phyloP scores from a whole-genome alignment of 371 early-diverging fungal genomes.

The Encephalitozoon cuniculi region DNA sequence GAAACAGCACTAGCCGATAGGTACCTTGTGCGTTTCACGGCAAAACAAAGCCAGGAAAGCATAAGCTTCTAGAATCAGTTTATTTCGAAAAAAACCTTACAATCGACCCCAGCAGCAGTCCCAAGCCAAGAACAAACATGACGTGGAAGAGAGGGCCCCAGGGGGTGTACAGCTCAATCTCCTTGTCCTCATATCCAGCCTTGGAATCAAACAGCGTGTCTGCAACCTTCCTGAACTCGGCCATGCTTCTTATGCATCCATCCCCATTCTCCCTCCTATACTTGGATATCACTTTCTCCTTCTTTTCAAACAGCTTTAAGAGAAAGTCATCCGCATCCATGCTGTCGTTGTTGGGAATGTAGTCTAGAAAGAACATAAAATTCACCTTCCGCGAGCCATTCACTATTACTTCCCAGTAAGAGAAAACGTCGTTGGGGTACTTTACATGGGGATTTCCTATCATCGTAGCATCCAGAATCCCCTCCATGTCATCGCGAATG shows the following conservation, averaged over 20 bases:
- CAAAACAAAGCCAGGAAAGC: not conserved
- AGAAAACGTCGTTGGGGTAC: slow-evolving; percentile 41
- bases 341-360: not conserved
- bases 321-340: slow-evolving; percentile 29
- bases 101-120: not conserved
- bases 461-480: slow-evolving; percentile 55
- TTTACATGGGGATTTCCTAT: slow-evolving; percentile 45
- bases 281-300: slow-evolving; percentile 26
- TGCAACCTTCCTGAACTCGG: not conserved
- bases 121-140: not conserved
- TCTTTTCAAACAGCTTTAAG: slow-evolving; percentile 37
- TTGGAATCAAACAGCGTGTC: not conserved
- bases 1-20: not conserved
- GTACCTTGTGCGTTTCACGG: not conserved
- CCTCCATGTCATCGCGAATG: slow-evolving; percentile 30
- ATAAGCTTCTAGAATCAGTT: not conserved
- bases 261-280: not conserved
- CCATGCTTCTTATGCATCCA: not conserved
- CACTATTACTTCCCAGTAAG: slow-evolving; percentile 26
- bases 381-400: slow-evolving; percentile 16
- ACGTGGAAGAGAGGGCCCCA: slow-evolving; percentile 1
- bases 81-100: not conserved
- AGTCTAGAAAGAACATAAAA: slow-evolving; percentile 39
- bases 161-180: not conserved
- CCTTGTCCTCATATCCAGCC: not conserved